Evolutionary conservation across 768 basidiomycete species (phyloP).

Genomic region (Mycena amicta): DNA sequence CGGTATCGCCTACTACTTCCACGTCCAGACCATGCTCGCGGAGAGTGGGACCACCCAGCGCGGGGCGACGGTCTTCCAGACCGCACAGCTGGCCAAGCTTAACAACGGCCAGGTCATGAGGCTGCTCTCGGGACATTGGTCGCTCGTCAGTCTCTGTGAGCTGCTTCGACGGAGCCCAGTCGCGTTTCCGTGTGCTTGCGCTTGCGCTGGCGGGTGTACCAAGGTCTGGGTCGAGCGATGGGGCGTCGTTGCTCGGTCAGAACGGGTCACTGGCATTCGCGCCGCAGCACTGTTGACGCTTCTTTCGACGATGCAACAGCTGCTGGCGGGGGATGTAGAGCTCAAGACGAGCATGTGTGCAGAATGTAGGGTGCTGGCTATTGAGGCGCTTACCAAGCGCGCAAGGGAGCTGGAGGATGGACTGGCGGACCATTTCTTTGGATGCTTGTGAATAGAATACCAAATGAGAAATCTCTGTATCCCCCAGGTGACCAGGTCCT

Average conservation of each 20-base stretch:
- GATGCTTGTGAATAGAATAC: conserved; percentile 17
- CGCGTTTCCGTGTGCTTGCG: conserved; percentile 24
- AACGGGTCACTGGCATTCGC: conserved; percentile 32
- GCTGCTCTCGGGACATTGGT: conserved; percentile 38
- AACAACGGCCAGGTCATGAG: conserved; percentile 39
- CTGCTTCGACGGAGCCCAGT: conserved; percentile 32
- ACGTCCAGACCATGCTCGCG: conserved; percentile 39
- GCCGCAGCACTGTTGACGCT: conserved; percentile 37
- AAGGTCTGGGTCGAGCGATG: conserved; percentile 37
- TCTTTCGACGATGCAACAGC: conserved; percentile 34
- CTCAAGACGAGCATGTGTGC: conserved; percentile 28
- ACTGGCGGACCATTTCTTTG: conserved; percentile 33
- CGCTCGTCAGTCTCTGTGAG: conserved; percentile 41
- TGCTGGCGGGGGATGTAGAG: conserved; percentile 36
- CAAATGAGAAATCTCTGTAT: too few species aligned
- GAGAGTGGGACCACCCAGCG: conserved; percentile 19
- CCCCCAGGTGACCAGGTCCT: too few species aligned
- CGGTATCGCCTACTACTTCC: conserved; percentile 42
- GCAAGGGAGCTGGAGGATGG: conserved; percentile 24
- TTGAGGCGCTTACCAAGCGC: conserved; percentile 25
- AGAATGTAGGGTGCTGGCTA: conserved; percentile 35
- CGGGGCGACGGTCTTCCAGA: conserved; percentile 35
- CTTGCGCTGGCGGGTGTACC: conserved; percentile 31
- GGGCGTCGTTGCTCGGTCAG: conserved; percentile 35
- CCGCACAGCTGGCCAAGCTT: conserved; percentile 34